Base-by-base conservation (phyloP, 1,284 basidiomycete species). In the Ganoderma meredithae region DNA sequence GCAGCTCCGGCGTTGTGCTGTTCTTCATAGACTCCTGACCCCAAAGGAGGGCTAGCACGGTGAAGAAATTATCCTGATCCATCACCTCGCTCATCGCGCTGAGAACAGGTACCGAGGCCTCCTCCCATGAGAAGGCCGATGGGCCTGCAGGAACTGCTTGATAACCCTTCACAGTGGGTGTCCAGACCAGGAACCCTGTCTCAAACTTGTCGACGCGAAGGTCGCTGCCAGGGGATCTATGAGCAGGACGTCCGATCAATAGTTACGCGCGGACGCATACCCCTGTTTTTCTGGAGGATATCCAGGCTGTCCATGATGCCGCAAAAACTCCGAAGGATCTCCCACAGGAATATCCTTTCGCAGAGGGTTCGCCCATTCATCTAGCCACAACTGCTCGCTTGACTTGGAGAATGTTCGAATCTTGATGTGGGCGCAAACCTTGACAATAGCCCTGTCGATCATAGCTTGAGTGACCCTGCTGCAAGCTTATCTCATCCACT, bases 131-230 rank as follows among this genome's bases (percentile, higher is more conserved):
- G 69, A 91, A 85, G 0, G 86, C 79, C 17, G 84, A 79, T n/a
- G 82, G 81, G 49, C 84, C 83, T 63, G 83, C 87, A 8, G 80
- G 72, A 3, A 82, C 79, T 75, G 74, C 85, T 76, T 70, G 78
- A 76, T 96, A 95, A 40, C 88, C 95, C 75, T 91, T 90, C 67
- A 96, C 83, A 47, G 83, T 84, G 60, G 88, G 81, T 43, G 89
- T 85, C 96, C 97, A 98, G 0, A 90, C 84, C 62, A 99, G 81
- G 86, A 97, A 98, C 1, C 97, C 97, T 1, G 92, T 94, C 60
- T 85, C 82, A 27, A 92, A 82, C 77, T 96, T 95, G 82, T 99
- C 97, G 10, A 93, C 81, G 72, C 90, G 91, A 60, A 83, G 79
- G 49, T 84, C 82, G 36, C 83, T 86, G 68, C 41, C 61, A 39